These are phyloP conservation scores for Cyphellophora europaea DNA, from an alignment of 2,329 filamentous ascomycete species.

Conservation along the genomic window DNA sequence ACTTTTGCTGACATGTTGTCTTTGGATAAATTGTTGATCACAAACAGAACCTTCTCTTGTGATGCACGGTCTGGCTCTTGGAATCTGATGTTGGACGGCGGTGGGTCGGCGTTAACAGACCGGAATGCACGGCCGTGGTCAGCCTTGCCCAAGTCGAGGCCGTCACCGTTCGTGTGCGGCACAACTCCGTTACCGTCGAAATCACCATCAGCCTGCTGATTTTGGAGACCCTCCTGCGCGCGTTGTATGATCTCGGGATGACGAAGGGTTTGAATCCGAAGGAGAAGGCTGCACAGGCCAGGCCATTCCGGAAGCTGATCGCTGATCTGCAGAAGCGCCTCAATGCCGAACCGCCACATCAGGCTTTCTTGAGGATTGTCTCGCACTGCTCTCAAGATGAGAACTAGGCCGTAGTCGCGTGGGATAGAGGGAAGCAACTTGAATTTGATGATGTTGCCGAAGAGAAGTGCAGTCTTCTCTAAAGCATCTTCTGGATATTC, in stretches of 20 bases:
- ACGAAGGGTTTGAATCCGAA: constrained; percentile 72
- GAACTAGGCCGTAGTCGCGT: constrained; percentile 85
- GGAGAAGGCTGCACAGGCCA: constrained; percentile 78
- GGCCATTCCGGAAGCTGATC: constrained; percentile 84
- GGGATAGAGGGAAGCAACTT: constrained; percentile 84
- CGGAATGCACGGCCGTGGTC: constrained; percentile 64
- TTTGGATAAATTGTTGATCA: constrained; percentile 92
- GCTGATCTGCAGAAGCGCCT: constrained; percentile 83
- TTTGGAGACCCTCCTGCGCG: constrained; percentile 69
- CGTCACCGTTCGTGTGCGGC: constrained; percentile 57
- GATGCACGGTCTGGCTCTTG: constrained; percentile 77
- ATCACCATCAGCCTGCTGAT: constrained; percentile 48
- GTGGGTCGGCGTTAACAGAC: constrained; percentile 67
- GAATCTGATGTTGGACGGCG: constrained; percentile 53
- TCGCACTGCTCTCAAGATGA: constrained; percentile 93
- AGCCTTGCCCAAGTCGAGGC: constrained; percentile 50
- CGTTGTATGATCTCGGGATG: constrained; percentile 77
- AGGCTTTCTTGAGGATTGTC: constrained; percentile 73
- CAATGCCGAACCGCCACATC: constrained; percentile 97
- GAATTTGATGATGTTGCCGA: constrained; percentile 92
- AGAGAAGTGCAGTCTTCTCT: constrained; percentile 90
- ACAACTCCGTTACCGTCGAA: constrained; percentile 30
- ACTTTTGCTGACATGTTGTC: constrained; percentile 79
- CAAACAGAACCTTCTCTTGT: constrained; percentile 90
- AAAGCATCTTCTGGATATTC: constrained; percentile 95